phyloP scores from a whole-genome alignment of 495 filamentous ascomycete species.

The Tuber melanosporum region DNA sequence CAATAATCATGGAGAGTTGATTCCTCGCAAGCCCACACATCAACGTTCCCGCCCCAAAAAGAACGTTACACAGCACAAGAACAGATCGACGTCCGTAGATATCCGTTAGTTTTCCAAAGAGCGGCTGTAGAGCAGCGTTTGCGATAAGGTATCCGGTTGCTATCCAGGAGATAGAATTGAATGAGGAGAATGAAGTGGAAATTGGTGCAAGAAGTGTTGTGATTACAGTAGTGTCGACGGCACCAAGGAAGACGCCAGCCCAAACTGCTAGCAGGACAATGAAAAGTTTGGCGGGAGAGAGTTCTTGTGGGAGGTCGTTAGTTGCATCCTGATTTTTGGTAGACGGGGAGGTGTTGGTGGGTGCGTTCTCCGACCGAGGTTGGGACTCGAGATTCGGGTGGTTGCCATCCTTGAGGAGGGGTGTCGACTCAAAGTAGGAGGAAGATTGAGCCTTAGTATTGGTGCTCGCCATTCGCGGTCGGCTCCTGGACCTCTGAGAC shows the following conservation, averaged over 20 bases:
- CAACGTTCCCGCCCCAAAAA: slow-evolving; percentile 75
- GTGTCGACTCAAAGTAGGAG: slow-evolving; percentile 14
- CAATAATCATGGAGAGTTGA: slow-evolving; percentile 67
- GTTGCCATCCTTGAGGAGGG: slow-evolving; percentile 16
- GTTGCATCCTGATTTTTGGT: slow-evolving; percentile 11
- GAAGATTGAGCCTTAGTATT: neutral
- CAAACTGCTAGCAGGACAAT: slow-evolving; percentile 49
- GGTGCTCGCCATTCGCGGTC: neutral
- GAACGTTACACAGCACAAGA: slow-evolving; percentile 67
- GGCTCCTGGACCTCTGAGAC: neutral
- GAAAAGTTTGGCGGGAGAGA: slow-evolving; percentile 48
- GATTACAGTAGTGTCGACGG: slow-evolving; percentile 75
- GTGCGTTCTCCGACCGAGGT: neutral
- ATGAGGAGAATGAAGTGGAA: slow-evolving; percentile 72
- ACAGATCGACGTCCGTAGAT: slow-evolving; percentile 76
- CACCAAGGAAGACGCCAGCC: slow-evolving; percentile 75
- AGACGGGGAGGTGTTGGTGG: slow-evolving; percentile 15
- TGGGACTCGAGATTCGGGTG: slow-evolving; percentile 4
- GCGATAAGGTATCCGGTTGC: slow-evolving; percentile 85
- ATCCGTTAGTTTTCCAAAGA: slow-evolving; percentile 80
- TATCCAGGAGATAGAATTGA: slow-evolving; percentile 83
- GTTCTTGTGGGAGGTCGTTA: slow-evolving; percentile 30
- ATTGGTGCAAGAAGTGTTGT: slow-evolving; percentile 82
- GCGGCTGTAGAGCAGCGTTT: slow-evolving; percentile 78
- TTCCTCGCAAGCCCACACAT: slow-evolving; percentile 73